Base-by-base conservation (phyloP, 345 rosid species). In the Arabidopsis thaliana region DNA sequence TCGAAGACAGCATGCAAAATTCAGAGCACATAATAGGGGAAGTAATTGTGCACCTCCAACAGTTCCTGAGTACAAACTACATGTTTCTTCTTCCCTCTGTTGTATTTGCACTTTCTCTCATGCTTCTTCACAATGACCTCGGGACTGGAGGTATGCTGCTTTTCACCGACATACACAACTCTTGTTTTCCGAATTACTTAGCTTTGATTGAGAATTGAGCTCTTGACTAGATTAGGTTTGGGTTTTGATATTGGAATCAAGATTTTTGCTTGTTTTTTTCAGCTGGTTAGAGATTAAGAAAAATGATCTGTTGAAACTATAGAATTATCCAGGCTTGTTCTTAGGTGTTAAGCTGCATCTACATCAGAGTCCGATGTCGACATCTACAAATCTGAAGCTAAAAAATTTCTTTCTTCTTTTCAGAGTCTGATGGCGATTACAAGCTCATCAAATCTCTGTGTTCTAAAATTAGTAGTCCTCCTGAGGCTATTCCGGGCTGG, bases 401-500 rank as follows among this genome's bases (percentile, higher is more conserved):
- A 58, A 16, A 24, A 3, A 57, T 58, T 65, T 28, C 46, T 58
- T 62, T 49, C 44, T 36, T 71, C 72, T 68, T 77, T 59, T 67
- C 85, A 45, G 84, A 75, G 55, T 64, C 56, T 30, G 4, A 7
- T 22, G 73, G 40, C 7, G 48, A 71, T 65, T n/a, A 41, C 72
- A 76, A 63, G 66, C 62, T 78, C 68, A 56, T 67, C 59, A 37
- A 56, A 56, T 77, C 86, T 8, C 52, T 86, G 25, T 81, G 82
- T 50, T 80, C 86, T 5, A 86, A 67, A 80, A 83, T 94, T 32
- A 60, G 82, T 55, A 77, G 81, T 65, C 95, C 97, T 36, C 62
- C 88, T 32, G 98, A 94, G 83, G 88, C 85, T 2, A 78, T 80
- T 79, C 89, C 91, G 30, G 72, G 77, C 65, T 91, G 97, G 98